These are phyloP conservation scores for Tetrastigma voinierianum DNA, from an alignment of 164 flowering plant genomes.

Conservation along the genomic window DNA sequence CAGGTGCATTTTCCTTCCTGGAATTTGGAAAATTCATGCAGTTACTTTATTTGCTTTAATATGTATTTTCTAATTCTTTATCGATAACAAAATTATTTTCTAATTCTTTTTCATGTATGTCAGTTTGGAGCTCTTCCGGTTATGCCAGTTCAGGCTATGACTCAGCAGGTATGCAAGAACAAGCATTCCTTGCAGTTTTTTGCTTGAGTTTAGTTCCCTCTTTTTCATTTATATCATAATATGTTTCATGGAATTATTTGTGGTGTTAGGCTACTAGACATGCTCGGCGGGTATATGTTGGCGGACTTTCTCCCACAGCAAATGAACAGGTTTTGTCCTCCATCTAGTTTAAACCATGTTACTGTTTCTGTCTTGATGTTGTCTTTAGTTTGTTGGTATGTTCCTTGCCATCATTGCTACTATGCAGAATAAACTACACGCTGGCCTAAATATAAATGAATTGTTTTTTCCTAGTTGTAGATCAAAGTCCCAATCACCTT, in stretches of 20 bases:
- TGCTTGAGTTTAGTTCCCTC: not conserved
- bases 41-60: not conserved
- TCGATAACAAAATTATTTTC: no score
- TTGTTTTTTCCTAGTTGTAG: no score
- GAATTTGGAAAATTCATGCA: not conserved
- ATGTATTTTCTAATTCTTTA: no score
- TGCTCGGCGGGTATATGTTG: conserved; percentile 94
- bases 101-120: conserved; percentile 10
- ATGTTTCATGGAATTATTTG: not conserved
- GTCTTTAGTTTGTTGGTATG: not conserved
- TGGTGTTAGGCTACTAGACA: conserved; percentile 78
- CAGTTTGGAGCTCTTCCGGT: conserved; percentile 71
- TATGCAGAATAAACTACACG: no score
- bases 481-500: no score
- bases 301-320: conserved; percentile 90
- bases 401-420: not conserved
- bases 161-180: conserved; percentile 71
- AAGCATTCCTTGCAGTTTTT: not conserved
- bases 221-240: not conserved
- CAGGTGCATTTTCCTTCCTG: conserved; percentile 45
- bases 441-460: no score
- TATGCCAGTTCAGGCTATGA: conserved; percentile 98
- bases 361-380: not conserved
- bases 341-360: not conserved
- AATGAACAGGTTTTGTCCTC: conserved; percentile 76